These are phyloP conservation scores for Aspergillus arachidicola DNA, from an alignment of 2,329 filamentous ascomycete genomes.

Conservation along the genomic window DNA sequence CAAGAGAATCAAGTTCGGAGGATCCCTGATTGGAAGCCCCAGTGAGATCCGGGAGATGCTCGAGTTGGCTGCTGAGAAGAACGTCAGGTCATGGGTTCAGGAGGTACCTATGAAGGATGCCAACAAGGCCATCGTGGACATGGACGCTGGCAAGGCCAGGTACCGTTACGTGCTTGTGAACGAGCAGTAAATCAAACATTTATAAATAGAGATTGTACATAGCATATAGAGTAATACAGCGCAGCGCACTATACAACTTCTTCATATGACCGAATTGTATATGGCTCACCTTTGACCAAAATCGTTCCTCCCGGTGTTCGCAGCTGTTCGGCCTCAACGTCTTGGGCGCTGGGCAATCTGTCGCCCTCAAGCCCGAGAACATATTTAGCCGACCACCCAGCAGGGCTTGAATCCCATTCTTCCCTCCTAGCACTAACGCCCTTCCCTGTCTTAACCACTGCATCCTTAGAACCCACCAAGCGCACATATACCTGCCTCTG, in stretches of 20 bases:
- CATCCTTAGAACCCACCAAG: slow-evolving; percentile 10
- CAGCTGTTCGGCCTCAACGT: slow-evolving; percentile 20
- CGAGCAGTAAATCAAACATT: slow-evolving; percentile 25
- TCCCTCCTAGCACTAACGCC: slow-evolving; percentile 34
- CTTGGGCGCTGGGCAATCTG: slow-evolving; percentile 25
- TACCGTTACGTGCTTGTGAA: slow-evolving; percentile 50
- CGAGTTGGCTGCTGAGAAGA: slow-evolving; percentile 42
- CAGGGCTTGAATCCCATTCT: slow-evolving; percentile 4
- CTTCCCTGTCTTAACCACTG: slow-evolving; percentile 23
- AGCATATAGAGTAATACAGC: slow-evolving; percentile 10
- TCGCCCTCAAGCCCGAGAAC: not conserved
- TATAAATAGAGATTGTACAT: slow-evolving; percentile 5
- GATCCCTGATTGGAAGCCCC: slow-evolving; percentile 45
- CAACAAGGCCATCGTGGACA: slow-evolving; percentile 46
- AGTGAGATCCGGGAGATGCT: slow-evolving; percentile 48
- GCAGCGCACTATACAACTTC: slow-evolving; percentile 14
- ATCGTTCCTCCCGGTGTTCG: slow-evolving; percentile 22
- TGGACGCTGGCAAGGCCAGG: slow-evolving; percentile 46
- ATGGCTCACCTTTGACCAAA: slow-evolving; percentile 18
- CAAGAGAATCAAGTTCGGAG: slow-evolving; percentile 53
- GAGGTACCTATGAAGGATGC: slow-evolving; percentile 44
- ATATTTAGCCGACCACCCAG: slow-evolving; percentile 17
- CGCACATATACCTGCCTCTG: slow-evolving; percentile 27
- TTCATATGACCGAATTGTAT: slow-evolving; percentile 33
- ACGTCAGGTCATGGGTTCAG: slow-evolving; percentile 44